phyloP scores from a whole-genome alignment of 371 early-diverging fungal species.

The Lichtheimia corymbifera region DNA sequence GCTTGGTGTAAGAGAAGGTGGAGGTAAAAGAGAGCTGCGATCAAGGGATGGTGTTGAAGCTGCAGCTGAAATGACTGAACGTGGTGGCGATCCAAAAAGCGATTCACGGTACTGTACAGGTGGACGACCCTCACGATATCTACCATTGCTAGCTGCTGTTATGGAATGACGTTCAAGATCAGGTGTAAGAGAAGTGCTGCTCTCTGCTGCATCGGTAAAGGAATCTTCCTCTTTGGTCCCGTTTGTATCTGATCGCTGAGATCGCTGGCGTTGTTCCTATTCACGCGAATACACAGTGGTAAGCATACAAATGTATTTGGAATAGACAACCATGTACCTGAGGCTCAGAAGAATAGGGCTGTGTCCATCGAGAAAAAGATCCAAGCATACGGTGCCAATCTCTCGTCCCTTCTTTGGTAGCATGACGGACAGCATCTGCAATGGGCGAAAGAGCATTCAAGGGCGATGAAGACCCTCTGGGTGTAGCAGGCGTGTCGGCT shows the following conservation, averaged over 20 bases:
- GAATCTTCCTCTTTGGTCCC: not conserved
- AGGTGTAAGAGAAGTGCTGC: slow-evolving; percentile 16
- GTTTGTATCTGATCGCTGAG: too few species aligned
- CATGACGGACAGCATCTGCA: slow-evolving; percentile 17
- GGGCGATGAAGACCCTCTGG: slow-evolving; percentile 1
- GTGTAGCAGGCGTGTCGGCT: slow-evolving; percentile 3
- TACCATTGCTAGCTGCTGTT: too few species aligned
- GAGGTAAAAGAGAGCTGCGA: not conserved
- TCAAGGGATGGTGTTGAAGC: not conserved
- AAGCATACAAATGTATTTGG: too few species aligned
- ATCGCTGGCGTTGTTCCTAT: too few species aligned
- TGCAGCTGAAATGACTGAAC: not conserved
- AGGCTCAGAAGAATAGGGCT: not conserved
- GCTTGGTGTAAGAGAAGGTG: not conserved
- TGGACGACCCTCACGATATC: not conserved
- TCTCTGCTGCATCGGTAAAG: not conserved
- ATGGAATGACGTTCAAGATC: slow-evolving; percentile 13
- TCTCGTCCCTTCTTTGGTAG: slow-evolving; percentile 9
- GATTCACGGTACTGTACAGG: slow-evolving; percentile 11
- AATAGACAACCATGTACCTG: too few species aligned
- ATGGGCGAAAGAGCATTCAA: slow-evolving; percentile 12
- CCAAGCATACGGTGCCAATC: slow-evolving; percentile 14
- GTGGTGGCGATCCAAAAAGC: slow-evolving; percentile 4
- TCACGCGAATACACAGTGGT: too few species aligned
- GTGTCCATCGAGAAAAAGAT: slow-evolving; percentile 10